Conservation (phyloP, 148 eudicot species). For the Simmondsia chinensis region DNA sequence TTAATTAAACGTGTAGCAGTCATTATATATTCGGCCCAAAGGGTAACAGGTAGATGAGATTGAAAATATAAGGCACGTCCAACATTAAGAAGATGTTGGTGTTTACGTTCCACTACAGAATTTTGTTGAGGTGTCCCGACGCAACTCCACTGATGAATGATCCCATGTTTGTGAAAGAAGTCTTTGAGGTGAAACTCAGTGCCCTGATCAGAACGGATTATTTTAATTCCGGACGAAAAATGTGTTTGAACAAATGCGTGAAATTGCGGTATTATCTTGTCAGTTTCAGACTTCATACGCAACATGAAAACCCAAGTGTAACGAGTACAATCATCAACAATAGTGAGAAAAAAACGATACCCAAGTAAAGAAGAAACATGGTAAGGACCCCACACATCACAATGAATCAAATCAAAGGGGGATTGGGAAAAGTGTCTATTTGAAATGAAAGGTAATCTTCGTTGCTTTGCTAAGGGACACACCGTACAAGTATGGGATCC, state of each 20-base stretch:
- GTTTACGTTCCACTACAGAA: conserved; percentile 5
- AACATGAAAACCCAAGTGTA: conserved; percentile 6
- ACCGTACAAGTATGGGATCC: no score
- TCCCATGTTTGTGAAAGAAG: background rate
- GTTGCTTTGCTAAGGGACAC: no score
- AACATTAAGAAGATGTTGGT: conserved; percentile 5
- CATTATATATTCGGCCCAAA: background rate
- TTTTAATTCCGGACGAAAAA: background rate
- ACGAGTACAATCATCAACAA: conserved; percentile 13
- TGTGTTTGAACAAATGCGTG: background rate
- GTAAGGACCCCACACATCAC: conserved; percentile 16
- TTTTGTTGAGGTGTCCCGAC: conserved; percentile 6
- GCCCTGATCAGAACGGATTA: conserved; percentile 5
- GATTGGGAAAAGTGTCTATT: no score
- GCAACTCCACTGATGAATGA: background rate
- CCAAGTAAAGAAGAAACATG: background rate
- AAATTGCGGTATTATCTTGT: background rate
- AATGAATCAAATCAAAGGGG: background rate
- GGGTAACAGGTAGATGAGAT: background rate
- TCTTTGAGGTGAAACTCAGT: background rate
- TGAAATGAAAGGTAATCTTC: no score
- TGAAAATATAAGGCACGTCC: conserved; percentile 1
- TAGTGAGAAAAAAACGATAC: conserved; percentile 1
- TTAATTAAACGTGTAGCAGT: background rate
- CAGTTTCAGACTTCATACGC: background rate